phyloP scores from a whole-genome alignment of 2,329 filamentous ascomycete species.

The Lachnellula hyalina region DNA sequence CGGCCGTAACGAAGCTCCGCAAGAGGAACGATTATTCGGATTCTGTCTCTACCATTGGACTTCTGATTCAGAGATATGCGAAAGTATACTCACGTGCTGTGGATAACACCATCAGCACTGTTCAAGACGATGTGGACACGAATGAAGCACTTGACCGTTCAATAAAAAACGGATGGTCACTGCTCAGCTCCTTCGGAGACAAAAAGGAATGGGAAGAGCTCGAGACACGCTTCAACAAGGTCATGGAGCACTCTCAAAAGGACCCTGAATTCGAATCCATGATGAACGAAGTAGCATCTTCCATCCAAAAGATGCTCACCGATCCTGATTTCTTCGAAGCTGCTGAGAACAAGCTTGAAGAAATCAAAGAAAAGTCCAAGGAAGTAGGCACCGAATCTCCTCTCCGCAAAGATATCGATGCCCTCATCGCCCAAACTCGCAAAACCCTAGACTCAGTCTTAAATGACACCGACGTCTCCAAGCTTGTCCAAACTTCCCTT shows the following conservation, averaged over 20 bases:
- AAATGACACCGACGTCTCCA: conserved; percentile 66
- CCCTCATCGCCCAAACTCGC: conserved; percentile 63
- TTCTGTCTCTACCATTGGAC: conserved; percentile 73
- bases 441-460: conserved; percentile 63
- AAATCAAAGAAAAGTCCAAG: conserved; percentile 49
- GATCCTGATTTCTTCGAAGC: conserved; percentile 83
- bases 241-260: conserved; percentile 67
- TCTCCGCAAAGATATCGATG: conserved; percentile 67
- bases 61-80: conserved; percentile 74
- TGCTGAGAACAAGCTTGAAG: conserved; percentile 47
- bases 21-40: conserved; percentile 77
- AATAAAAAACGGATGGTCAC: conserved; percentile 71
- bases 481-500: conserved; percentile 60
- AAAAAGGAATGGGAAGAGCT: conserved; percentile 69
- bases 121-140: conserved; percentile 64
- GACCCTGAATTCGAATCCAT: conserved; percentile 81
- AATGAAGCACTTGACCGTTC: conserved; percentile 73
- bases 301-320: conserved; percentile 74
- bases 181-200: conserved; percentile 77
- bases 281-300: conserved; percentile 65
- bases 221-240: conserved; percentile 60
- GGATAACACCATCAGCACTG: conserved; percentile 59
- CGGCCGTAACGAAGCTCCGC: conserved; percentile 67
- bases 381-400: conserved; percentile 63
- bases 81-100: conserved; percentile 69